Base-by-base conservation (phyloP, 2,329 filamentous ascomycete species). In the Graphiopsis chlorocephala region DNA sequence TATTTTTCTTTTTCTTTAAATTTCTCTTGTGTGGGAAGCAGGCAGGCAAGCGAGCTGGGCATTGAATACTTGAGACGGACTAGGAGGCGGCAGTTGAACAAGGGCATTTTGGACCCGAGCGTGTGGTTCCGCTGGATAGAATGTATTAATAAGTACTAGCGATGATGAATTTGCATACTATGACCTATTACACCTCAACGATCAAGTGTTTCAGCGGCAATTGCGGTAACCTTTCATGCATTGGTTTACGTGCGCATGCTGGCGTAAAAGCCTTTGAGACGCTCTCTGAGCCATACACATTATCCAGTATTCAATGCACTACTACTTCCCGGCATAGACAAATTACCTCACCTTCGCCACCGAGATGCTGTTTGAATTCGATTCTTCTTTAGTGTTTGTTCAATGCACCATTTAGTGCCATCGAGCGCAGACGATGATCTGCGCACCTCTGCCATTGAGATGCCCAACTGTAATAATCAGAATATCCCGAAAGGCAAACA, bases 51-150 rank as follows among this genome's bases (percentile, higher is more conserved):
- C 17, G 20, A 38, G 55, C 23, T 35, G 35, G 35, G 33, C 20
- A 57, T 38, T 23, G 31, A 23, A 20, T 17, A 20, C 20, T 26
- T 29, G 53, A 31, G 20, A 57, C 31, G 53, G 53, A 17, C 23
- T 17, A 28, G 48, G 17, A 28, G 20, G 31, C 53, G 35, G 29
- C 17, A 31, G 29, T 38, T 28, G 53, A 33, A 38, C 31, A 57
- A 11, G 29, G 50, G 33, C 14, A 17, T 57, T 38, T 38, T n/a
- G n/a, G 25, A 38, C 33, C 53, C 53, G 35, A 57, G 53, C 53
- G 53, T 33, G 53, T 38, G 31, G 53, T 57, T 57, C 29, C 25
- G 26, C 53, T 23, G 47, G 31, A 61, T 61, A 53, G 59, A 61
- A 35, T 53, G 58, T 61, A 53, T 61, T 28, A 53, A 26, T 52